Evolutionary conservation across 2,329 filamentous ascomycete species (phyloP).

Genomic region (Ophiostoma ips): DNA sequence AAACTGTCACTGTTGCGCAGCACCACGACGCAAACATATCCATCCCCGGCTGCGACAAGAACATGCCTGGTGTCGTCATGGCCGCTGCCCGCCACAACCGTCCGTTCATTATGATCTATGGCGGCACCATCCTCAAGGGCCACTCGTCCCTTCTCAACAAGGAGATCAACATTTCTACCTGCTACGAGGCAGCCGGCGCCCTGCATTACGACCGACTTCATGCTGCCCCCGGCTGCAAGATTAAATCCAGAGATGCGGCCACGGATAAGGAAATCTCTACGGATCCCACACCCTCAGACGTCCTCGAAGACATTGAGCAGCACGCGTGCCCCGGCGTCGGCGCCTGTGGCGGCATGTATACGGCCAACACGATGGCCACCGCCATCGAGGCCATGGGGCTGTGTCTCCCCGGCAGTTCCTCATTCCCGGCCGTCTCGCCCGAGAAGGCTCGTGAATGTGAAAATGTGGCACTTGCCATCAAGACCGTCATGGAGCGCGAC

Average conservation of each 20-base stretch:
- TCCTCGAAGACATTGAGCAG: slow-evolving; percentile 69
- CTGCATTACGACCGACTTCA: slow-evolving; percentile 66
- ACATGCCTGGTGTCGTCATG: slow-evolving; percentile 91
- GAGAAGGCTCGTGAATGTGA: slow-evolving; percentile 80
- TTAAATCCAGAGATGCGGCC: background rate
- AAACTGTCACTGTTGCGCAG: slow-evolving; percentile 84
- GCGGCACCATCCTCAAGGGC: slow-evolving; percentile 81
- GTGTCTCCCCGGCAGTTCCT: slow-evolving; percentile 69
- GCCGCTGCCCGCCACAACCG: slow-evolving; percentile 83
- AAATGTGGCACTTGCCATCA: slow-evolving; percentile 66
- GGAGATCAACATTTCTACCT: slow-evolving; percentile 76
- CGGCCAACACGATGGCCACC: slow-evolving; percentile 86
- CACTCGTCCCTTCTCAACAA: slow-evolving; percentile 63
- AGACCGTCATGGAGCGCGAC: slow-evolving; percentile 65
- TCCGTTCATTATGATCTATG: slow-evolving; percentile 90
- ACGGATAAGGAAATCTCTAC: slow-evolving; percentile 33
- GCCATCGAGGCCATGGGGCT: slow-evolving; percentile 83
- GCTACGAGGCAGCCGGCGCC: slow-evolving; percentile 77
- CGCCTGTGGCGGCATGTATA: slow-evolving; percentile 75
- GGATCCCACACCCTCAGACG: slow-evolving; percentile 58
- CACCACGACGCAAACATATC: slow-evolving; percentile 87
- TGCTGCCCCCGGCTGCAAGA: slow-evolving; percentile 31
- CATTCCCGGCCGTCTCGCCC: slow-evolving; percentile 65
- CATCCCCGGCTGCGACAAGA: slow-evolving; percentile 92
- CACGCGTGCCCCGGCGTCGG: slow-evolving; percentile 65